Evolutionary conservation across 164 flowering plant genomes (phyloP).

Genomic region (Saururus chinensis): DNA sequence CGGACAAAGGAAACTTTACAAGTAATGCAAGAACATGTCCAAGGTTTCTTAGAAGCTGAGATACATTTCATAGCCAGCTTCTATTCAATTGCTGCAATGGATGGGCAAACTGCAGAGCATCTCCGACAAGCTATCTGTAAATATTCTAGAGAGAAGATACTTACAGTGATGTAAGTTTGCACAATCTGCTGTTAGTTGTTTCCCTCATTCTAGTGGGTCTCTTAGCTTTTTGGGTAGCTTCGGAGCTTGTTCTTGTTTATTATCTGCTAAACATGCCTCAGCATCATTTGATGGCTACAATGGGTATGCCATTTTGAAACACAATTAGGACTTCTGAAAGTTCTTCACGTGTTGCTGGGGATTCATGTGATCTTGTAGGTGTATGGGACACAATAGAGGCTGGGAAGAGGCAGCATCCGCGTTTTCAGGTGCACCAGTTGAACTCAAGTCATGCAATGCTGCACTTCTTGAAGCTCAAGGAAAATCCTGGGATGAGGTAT

Average conservation of each 20-base stretch:
- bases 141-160: constrained; percentile 58
- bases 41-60: constrained; percentile 60
- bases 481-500: constrained; percentile 88
- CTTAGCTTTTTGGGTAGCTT: background rate
- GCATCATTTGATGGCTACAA: too few relatives aligned
- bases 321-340: too few relatives aligned
- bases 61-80: constrained; percentile 77
- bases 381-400: constrained; percentile 96
- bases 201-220: background rate
- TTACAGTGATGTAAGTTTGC: constrained; percentile 69
- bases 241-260: background rate
- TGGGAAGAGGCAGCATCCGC: constrained; percentile 98
- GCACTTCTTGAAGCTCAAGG: constrained; percentile 83
- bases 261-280: too few relatives aligned
- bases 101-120: constrained; percentile 95
- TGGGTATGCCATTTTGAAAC: too few relatives aligned
- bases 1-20: constrained; percentile 70
- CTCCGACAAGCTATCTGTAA: constrained; percentile 58
- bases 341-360: background rate
- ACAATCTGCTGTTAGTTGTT: background rate
- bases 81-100: constrained; percentile 94
- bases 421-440: constrained; percentile 62
- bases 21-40: constrained; percentile 73
- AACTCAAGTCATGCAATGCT: constrained; percentile 90
- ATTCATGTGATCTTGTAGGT: constrained; percentile 32